Evolutionary conservation across 331 rosid genomes (phyloP).

Genomic region (Telfairia occidentalis): DNA sequence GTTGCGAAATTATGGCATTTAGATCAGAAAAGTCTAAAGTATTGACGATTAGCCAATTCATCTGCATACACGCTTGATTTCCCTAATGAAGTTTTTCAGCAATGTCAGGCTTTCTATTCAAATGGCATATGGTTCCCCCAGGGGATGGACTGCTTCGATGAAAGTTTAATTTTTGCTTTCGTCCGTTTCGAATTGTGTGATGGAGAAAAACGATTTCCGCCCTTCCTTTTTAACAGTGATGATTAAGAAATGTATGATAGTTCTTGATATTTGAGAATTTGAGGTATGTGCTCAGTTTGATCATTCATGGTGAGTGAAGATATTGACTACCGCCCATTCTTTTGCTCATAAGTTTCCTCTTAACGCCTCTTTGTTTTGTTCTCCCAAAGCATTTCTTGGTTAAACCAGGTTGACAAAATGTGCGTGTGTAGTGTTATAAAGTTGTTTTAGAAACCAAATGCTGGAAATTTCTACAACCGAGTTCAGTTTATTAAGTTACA

Average conservation of each 20-base stretch:
- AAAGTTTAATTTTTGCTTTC: neutral
- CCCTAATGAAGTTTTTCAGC: neutral
- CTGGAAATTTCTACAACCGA: no score
- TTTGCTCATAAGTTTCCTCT: neutral
- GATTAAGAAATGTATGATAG: neutral
- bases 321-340: neutral
- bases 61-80: neutral
- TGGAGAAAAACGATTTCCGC: neutral
- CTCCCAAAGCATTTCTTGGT: neutral
- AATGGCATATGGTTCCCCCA: neutral
- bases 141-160: neutral
- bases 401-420: neutral
- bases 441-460: no score
- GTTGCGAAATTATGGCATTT: neutral
- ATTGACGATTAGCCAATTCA: neutral
- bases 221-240: neutral
- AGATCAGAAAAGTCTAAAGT: neutral
- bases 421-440: no score
- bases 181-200: neutral
- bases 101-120: neutral
- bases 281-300: neutral
- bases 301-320: neutral
- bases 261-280: constrained; percentile 1
- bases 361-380: neutral
- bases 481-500: no score